Conservation (phyloP, 129 eudicot species). For the Silybum marianum region DNA sequence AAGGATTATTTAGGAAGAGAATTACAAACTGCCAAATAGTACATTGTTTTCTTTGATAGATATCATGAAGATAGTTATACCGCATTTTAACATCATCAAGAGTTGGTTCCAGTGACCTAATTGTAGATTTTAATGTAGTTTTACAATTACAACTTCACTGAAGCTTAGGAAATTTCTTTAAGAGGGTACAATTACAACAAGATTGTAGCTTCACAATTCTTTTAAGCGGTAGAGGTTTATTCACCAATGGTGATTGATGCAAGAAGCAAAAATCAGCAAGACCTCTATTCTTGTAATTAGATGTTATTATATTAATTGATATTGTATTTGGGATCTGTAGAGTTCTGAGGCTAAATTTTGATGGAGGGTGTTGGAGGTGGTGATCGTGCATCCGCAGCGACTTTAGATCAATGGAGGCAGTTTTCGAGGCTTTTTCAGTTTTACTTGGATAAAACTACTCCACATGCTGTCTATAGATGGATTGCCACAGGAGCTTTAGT, state of each 20-base stretch:
- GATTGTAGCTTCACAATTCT: neutral
- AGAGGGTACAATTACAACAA: neutral
- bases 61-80: constrained; percentile 4
- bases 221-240: neutral
- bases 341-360: constrained; percentile 31
- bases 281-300: neutral
- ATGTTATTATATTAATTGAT: constrained; percentile 19
- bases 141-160: neutral
- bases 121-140: neutral
- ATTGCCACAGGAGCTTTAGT: constrained; percentile 59
- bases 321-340: constrained; percentile 30
- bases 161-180: neutral
- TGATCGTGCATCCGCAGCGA: constrained; percentile 45
- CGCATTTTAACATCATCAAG: constrained; percentile 21
- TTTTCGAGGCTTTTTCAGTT: constrained; percentile 63
- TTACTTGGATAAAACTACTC: constrained; percentile 83
- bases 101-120: neutral
- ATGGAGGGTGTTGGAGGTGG: constrained; percentile 80
- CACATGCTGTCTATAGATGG: constrained; percentile 78
- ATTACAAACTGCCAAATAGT: neutral
- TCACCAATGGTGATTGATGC: neutral
- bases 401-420: constrained; percentile 68
- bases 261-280: constrained; percentile 12
- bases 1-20: neutral
- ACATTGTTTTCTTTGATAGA: neutral